A percentile compares a stretch with the other conserved stretches of the same genome.
Evolutionary conservation across 1,284 basidiomycete genomes (phyloP).

Genomic region (Puccinia novopanici): DNA sequence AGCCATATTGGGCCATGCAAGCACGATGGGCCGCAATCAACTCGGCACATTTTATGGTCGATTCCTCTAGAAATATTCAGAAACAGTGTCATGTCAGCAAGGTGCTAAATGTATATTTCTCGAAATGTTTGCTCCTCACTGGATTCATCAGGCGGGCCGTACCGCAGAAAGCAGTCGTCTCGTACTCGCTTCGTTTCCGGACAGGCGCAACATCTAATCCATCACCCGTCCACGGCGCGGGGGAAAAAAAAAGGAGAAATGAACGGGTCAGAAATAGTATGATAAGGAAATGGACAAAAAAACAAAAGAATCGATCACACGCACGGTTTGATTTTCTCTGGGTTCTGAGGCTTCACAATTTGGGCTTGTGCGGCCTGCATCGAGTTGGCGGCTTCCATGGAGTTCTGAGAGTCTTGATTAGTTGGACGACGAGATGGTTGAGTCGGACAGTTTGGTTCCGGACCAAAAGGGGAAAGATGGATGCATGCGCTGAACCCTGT

Average conservation of each 20-base stretch:
- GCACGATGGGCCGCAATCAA: conserved; percentile 49
- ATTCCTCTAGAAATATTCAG: conserved; percentile 34
- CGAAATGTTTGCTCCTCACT: too few relatives aligned
- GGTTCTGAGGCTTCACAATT: background rate
- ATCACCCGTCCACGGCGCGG: too few relatives aligned
- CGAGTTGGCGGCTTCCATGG: too few relatives aligned
- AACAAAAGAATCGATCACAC: background rate
- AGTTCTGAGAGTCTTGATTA: background rate
- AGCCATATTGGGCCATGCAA: conserved; percentile 49
- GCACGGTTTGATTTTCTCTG: conserved; percentile 29
- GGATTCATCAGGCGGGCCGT: conserved; percentile 48
- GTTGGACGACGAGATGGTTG: background rate
- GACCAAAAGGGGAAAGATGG: background rate
- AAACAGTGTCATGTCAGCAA: conserved; percentile 1
- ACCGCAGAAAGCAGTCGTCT: conserved; percentile 47
- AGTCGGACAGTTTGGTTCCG: background rate
- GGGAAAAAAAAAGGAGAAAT: background rate
- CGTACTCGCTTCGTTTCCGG: conserved; percentile 45
- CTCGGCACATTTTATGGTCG: conserved; percentile 41
- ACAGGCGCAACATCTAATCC: conserved; percentile 49
- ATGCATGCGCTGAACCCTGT: background rate
- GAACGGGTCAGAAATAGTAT: background rate
- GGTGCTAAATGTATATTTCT: background rate
- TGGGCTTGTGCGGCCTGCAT: conserved; percentile 19
- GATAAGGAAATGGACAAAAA: too few relatives aligned